These are phyloP conservation scores for Geosmithia putterillii DNA, from an alignment of 2,329 filamentous ascomycete species.

Conservation along the genomic window DNA sequence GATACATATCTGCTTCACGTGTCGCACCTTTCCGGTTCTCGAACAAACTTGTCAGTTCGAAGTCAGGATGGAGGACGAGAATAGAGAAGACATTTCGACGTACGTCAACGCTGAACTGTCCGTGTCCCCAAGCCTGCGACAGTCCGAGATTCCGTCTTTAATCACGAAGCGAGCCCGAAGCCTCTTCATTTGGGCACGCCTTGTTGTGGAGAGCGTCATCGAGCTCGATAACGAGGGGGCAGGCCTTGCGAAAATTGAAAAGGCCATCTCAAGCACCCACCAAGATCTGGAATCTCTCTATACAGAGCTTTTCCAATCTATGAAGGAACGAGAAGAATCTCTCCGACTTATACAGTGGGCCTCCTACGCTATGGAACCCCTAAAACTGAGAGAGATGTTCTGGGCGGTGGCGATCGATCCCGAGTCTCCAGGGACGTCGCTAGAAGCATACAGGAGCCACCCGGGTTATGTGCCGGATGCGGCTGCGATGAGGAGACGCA, in stretches of 20 bases:
- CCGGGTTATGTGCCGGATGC: too few relatives aligned
- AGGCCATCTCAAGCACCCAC: not conserved
- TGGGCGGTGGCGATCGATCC: not conserved
- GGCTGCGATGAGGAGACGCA: too few relatives aligned
- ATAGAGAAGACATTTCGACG: not conserved
- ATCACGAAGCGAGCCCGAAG: not conserved
- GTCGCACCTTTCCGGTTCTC: not conserved
- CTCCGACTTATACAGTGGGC: not conserved
- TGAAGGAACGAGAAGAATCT: not conserved
- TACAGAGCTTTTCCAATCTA: not conserved
- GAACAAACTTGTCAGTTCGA: not conserved
- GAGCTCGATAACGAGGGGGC: too few relatives aligned
- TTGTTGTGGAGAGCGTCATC: not conserved
- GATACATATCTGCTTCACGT: not conserved
- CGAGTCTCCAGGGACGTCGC: too few relatives aligned
- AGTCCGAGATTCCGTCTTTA: not conserved
- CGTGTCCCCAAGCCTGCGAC: too few relatives aligned
- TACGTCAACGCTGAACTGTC: not conserved
- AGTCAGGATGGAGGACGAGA: not conserved
- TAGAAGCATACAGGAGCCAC: too few relatives aligned
- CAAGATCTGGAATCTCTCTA: not conserved
- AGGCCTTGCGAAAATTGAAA: too few relatives aligned
- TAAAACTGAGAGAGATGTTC: not conserved
- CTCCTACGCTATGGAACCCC: not conserved
- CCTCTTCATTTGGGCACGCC: conserved; percentile 1